phyloP scores from a whole-genome alignment of 1,284 basidiomycete genomes.

The Clitocybe nebularis region DNA sequence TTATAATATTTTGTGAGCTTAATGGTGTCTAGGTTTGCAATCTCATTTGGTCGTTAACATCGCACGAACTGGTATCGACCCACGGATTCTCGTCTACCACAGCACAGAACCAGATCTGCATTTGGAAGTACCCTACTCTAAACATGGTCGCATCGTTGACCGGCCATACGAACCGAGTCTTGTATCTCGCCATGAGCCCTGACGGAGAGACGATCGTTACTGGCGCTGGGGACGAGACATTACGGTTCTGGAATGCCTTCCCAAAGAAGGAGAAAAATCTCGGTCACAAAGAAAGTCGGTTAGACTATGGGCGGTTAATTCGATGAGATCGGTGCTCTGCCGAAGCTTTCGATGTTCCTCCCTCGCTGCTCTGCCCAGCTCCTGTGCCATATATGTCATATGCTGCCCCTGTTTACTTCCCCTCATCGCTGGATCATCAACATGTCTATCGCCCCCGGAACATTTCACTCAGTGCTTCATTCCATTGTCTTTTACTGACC shows the following conservation, averaged over 20 bases:
- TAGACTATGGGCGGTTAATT: conserved; percentile 64
- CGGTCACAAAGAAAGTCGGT: conserved; percentile 40
- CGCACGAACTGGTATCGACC: conserved; percentile 96
- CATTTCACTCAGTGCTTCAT: no score
- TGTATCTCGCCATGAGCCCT: conserved; percentile 96
- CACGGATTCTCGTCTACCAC: conserved; percentile 95
- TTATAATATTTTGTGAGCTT: background rate
- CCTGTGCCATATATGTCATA: no score
- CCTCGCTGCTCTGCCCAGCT: background rate
- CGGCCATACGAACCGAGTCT: conserved; percentile 91
- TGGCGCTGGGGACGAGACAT: conserved; percentile 95
- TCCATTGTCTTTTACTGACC: no score
- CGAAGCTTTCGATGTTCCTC: background rate
- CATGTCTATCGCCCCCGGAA: no score
- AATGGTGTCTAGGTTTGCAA: conserved; percentile 80
- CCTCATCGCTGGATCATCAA: no score
- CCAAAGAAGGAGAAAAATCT: conserved; percentile 59
- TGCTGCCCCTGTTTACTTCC: no score
- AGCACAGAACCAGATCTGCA: conserved; percentile 96
- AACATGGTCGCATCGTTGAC: conserved; percentile 93
- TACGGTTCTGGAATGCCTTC: conserved; percentile 95
- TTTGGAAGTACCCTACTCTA: conserved; percentile 95
- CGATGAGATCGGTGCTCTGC: conserved; percentile 43
- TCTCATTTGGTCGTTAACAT: conserved; percentile 92
- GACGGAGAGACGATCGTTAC: conserved; percentile 98